Conservation (phyloP, 139 green algal species). For the Microglena sp. region DNA sequence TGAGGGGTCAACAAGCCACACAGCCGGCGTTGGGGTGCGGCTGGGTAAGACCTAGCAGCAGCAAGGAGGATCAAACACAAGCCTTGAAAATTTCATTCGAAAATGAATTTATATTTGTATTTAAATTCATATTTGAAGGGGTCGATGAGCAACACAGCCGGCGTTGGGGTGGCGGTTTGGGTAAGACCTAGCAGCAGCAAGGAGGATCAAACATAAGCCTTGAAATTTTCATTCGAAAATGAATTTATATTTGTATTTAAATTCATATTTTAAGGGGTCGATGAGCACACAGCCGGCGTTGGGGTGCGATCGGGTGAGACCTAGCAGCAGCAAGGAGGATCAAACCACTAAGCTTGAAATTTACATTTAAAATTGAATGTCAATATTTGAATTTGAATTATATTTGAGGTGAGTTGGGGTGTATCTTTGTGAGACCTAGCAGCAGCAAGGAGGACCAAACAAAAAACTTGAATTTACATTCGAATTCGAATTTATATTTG, state of each 20-base stretch:
- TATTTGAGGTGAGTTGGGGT: conserved; percentile 55
- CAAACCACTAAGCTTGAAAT: too few species aligned
- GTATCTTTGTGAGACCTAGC: conserved; percentile 54
- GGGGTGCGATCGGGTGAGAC: conserved; percentile 65
- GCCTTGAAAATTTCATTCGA: too few species aligned
- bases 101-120: too few species aligned
- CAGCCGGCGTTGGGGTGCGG: conserved; percentile 78
- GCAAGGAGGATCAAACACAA: too few species aligned
- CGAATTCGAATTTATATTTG: conserved; percentile 32
- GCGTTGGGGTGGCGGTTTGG: conserved; percentile 72
- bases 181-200: conserved; percentile 33
- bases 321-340: conserved; percentile 17
- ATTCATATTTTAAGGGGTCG: conserved; percentile 11
- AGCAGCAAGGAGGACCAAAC: too few species aligned
- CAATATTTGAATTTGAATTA: too few species aligned
- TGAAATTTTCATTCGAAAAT: too few species aligned
- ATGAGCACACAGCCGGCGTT: conserved; percentile 71
- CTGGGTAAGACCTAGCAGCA: conserved; percentile 38
- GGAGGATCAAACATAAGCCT: too few species aligned
- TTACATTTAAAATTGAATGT: too few species aligned
- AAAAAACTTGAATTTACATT: too few species aligned
- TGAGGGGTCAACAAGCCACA: conserved; percentile 40
- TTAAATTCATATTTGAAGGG: conserved; percentile 28
- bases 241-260: too few species aligned
- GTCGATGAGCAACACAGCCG: conserved; percentile 58